Evolutionary conservation across 768 basidiomycete genomes (phyloP).

Genomic region (Kwoniella sp.): DNA sequence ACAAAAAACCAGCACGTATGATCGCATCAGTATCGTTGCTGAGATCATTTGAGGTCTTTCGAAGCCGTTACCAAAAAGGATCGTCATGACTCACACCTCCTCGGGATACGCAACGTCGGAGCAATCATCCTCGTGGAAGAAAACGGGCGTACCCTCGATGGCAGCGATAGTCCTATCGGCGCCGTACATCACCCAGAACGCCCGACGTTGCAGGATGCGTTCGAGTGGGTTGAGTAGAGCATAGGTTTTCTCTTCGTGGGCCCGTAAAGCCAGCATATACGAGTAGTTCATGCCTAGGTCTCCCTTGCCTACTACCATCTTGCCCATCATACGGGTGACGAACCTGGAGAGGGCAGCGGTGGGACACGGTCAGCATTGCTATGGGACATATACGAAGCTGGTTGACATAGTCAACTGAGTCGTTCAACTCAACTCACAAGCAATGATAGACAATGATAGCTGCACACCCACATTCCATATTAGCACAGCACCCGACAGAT

Average conservation of each 20-base stretch:
- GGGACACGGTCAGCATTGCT: neutral
- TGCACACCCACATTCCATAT: conserved; percentile 71
- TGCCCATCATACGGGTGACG: conserved; percentile 9
- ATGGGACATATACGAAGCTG: no score
- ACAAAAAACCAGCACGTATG: neutral
- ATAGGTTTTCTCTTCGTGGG: conserved; percentile 61
- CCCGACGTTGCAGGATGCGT: conserved; percentile 79
- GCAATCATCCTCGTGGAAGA: conserved; percentile 78
- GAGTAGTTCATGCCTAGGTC: conserved; percentile 7
- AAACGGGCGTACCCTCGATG: conserved; percentile 27
- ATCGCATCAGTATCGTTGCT: neutral
- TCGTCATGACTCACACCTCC: conserved; percentile 45
- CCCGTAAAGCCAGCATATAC: conserved; percentile 8
- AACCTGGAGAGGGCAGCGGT: neutral
- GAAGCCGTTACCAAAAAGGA: no score
- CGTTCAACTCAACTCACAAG: conserved; percentile 64
- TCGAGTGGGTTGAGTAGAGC: conserved; percentile 82
- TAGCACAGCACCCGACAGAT: neutral
- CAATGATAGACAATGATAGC: conserved; percentile 74
- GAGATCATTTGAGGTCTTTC: no score
- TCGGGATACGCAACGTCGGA: conserved; percentile 51
- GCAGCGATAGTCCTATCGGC: conserved; percentile 85
- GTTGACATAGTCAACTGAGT: no score
- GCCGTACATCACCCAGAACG: conserved; percentile 87
- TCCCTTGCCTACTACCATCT: conserved; percentile 6